Conservation (phyloP, 208 protist species). For the Entamoeba histolytica region DNA sequence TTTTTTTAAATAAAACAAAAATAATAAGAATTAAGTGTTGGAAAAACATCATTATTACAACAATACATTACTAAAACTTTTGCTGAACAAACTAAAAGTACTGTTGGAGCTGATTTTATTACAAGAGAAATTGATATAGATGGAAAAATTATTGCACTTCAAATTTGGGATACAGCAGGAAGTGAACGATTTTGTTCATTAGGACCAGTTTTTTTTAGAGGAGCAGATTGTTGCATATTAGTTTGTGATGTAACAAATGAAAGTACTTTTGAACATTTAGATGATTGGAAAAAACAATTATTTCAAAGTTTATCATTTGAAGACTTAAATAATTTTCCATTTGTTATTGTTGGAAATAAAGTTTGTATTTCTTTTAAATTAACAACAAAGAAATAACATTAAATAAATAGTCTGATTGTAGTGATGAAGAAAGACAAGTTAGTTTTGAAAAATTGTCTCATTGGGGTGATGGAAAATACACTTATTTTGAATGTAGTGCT, state of each 20-base stretch:
- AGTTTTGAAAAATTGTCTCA: background rate
- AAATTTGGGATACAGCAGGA: constrained; percentile 57
- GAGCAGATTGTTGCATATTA: constrained; percentile 82
- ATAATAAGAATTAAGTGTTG: background rate
- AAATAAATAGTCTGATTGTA: background rate
- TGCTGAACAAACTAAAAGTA: constrained; percentile 9
- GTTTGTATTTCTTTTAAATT: constrained; percentile 4
- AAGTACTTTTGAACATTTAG: constrained; percentile 27
- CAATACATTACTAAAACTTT: constrained; percentile 1
- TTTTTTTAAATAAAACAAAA: too few relatives aligned
- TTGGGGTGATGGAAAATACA: background rate
- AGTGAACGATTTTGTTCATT: constrained; percentile 91
- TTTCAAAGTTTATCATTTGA: background rate
- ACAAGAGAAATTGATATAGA: constrained; percentile 33
- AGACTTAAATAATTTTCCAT: constrained; percentile 29
- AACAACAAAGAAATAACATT: too few relatives aligned
- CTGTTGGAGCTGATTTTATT: constrained; percentile 45
- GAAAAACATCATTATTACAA: background rate
- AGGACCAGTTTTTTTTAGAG: constrained; percentile 90
- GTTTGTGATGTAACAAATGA: constrained; percentile 36
- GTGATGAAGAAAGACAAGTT: background rate
- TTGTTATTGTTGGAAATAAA: constrained; percentile 39
- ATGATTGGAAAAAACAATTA: constrained; percentile 30
- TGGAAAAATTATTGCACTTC: constrained; percentile 16
- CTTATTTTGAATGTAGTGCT: background rate